Conservation (phyloP, 2,329 filamentous ascomycete genomes). For the Cercospora beticola region DNA sequence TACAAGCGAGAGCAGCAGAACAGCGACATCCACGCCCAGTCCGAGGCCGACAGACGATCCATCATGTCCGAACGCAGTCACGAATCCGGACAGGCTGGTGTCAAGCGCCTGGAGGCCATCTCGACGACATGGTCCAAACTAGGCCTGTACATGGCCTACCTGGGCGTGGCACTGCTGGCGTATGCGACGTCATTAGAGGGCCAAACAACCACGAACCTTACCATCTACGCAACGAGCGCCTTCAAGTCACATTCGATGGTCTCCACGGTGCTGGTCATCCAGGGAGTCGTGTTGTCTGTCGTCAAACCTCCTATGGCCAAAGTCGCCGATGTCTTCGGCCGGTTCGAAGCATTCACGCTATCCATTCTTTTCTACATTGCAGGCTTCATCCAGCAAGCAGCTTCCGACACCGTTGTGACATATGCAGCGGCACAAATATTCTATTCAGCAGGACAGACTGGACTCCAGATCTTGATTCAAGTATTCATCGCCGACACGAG, state of each 20-base stretch:
- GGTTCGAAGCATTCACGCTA: conserved; percentile 58
- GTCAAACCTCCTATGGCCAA: conserved; percentile 63
- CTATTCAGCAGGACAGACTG: conserved; percentile 61
- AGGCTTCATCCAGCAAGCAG: conserved; percentile 59
- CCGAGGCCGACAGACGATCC: conserved; percentile 25
- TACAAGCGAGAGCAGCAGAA: conserved; percentile 24
- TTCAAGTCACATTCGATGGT: conserved; percentile 65
- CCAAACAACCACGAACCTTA: conserved; percentile 61
- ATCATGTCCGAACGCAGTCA: conserved; percentile 30
- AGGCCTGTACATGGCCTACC: conserved; percentile 50
- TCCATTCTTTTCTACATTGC: conserved; percentile 56
- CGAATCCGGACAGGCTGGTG: conserved; percentile 46
- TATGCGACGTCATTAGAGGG: conserved; percentile 66
- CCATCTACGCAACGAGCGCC: conserved; percentile 64
- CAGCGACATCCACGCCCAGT: conserved; percentile 19
- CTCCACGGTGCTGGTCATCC: conserved; percentile 63
- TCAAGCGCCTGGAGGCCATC: conserved; percentile 51
- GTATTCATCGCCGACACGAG: conserved; percentile 66
- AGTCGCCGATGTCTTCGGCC: conserved; percentile 62
- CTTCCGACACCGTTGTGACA: conserved; percentile 55
- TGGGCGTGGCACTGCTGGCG: conserved; percentile 50
- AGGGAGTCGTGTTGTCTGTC: conserved; percentile 62
- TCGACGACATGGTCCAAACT: conserved; percentile 51
- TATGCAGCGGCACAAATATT: conserved; percentile 60
- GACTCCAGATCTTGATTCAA: conserved; percentile 61